Evolutionary conservation across 2,329 filamentous ascomycete genomes (phyloP), one percentile per base, ranked within the genome.

Genomic region (Sphaerostilbella broomeana): DNA sequence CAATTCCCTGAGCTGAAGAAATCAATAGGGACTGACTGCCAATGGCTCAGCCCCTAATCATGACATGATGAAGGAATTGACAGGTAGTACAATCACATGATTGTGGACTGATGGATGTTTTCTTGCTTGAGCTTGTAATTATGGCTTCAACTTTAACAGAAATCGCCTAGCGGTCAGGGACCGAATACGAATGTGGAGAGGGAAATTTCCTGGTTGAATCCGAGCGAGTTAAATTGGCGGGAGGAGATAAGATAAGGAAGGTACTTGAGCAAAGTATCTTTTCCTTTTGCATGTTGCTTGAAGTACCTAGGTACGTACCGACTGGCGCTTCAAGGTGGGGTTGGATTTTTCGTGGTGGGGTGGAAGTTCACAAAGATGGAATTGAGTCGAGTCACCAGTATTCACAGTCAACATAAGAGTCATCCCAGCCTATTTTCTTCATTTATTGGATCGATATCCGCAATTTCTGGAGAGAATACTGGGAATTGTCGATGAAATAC

Each of bases 71-170:
- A 29, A 28, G 25, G 34, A 26, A 25, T 15, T 24, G 25, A 27
- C 38, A 43, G 35, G 35, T 30, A 39, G 34, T 26, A 25, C 42
- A 25, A 44, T 44, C 42, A 41, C 37, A 44, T 43, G 41, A 43
- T 43, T 43, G 37, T 43, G 41, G 41, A 34, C 39, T 38, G 41
- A 43, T 40, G 32, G 25, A 36, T 12, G 28, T 25, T 24, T 25
- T 25, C 30, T 33, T 27, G 20, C 19, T n/a, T n/a, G n/a, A n/a
- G n/a, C n/a, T n/a, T n/a, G n/a, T 17, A 10, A 18, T 38, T 17
- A 24, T 27, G 22, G 18, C 33, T 40, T 15, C 37, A 16, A 40
- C 21, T 18, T 18, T 22, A 27, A 6, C 38, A 17, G 22, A 40
- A 40, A 19, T 19, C 19, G 28, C 40, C 35, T 38, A 38, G 34